Evolutionary conservation across 176 grass and related monocot species (phyloP).

Genomic region (maize (Zea mays)): Zm-B73-REFERENCE-NAM-5.0 NC_050099.1:15702001-15702500

Average conservation of each 20-base stretch:
- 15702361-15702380: too few relatives aligned
- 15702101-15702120: background rate
- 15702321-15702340: background rate
- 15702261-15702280: background rate
- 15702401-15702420: too few relatives aligned
- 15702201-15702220: background rate
- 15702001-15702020: constrained; percentile 10
- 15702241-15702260: background rate
- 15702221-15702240: constrained; percentile 4
- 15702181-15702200: background rate
- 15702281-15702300: constrained; percentile 5
- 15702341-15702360: too few relatives aligned
- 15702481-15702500: too few relatives aligned
- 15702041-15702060: background rate
- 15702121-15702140: background rate
- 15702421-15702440: too few relatives aligned
- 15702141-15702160: background rate
- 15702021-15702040: background rate
- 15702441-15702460: too few relatives aligned
- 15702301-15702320: background rate
- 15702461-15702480: too few relatives aligned
- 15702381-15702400: too few relatives aligned
- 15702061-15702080: background rate
- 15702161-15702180: background rate
- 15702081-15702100: constrained; percentile 9